Conservation (phyloP, 2,329 filamentous ascomycete genomes). For the Penicillium oxalicum region DNA sequence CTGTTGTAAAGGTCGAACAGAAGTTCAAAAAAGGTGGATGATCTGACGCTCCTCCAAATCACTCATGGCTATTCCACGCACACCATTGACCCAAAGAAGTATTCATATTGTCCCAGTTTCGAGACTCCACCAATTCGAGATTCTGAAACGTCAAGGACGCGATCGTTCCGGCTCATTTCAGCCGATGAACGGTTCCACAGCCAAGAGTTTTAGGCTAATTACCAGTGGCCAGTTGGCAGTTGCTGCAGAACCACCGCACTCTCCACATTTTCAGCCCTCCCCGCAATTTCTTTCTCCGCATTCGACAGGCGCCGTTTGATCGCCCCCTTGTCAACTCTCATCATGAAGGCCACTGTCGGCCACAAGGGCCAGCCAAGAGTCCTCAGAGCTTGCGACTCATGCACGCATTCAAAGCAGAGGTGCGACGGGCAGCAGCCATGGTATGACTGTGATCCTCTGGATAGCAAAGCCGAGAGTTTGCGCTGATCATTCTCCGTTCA, state of each 20-base stretch:
- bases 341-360: conserved; percentile 2
- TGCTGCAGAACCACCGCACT: not conserved
- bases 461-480: not conserved
- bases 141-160: no score
- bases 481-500: conserved; percentile 6
- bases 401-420: conserved; percentile 38
- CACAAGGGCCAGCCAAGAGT: conserved; percentile 15
- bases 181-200: no score
- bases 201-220: no score
- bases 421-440: conserved; percentile 41
- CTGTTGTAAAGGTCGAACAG: no score
- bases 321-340: not conserved
- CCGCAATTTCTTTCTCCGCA: conserved; percentile 10
- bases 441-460: conserved; percentile 25
- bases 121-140: no score
- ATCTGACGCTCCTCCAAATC: no score
- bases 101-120: no score
- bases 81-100: no score
- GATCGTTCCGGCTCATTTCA: no score
- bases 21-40: no score
- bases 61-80: no score
- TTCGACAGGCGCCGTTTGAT: conserved; percentile 5
- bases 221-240: not conserved
- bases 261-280: not conserved
- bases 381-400: conserved; percentile 33